phyloP scores from a whole-genome alignment of 2,329 filamentous ascomycete genomes.

The Colletotrichum zoysiae region DNA sequence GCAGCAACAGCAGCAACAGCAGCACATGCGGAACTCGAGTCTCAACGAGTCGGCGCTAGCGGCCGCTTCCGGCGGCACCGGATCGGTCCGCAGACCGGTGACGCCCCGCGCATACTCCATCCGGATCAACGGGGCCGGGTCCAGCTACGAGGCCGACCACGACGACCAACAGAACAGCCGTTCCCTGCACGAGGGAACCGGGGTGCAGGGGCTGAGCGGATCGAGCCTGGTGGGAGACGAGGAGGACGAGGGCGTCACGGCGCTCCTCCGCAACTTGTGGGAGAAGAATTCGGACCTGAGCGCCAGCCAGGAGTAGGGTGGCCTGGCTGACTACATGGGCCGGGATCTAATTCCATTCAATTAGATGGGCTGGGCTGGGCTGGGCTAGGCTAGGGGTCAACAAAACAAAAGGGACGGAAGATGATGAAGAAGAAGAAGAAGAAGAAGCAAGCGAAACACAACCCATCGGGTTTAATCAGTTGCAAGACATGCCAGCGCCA shows the following conservation, averaged over 20 bases:
- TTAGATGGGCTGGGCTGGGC: neutral
- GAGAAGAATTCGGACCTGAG: conserved; percentile 71
- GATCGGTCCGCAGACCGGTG: conserved; percentile 44
- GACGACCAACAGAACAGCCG: conserved; percentile 53
- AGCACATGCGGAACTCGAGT: conserved; percentile 56
- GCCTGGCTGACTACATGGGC: conserved; percentile 14
- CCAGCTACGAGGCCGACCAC: conserved; percentile 59
- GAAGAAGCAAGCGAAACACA: neutral
- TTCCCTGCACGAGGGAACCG: conserved; percentile 47
- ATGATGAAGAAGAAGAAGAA: neutral
- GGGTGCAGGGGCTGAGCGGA: conserved; percentile 58
- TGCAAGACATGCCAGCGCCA: neutral
- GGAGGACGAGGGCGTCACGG: conserved; percentile 64
- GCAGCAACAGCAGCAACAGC: conserved; percentile 45
- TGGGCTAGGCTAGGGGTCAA: neutral
- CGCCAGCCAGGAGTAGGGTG: conserved; percentile 62
- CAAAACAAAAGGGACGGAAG: neutral
- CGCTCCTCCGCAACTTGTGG: conserved; percentile 70
- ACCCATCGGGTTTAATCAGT: neutral
- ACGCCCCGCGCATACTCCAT: conserved; percentile 53
- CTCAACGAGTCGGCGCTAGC: conserved; percentile 43
- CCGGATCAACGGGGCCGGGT: conserved; percentile 54
- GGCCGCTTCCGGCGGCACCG: conserved; percentile 42
- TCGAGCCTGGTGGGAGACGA: conserved; percentile 63
- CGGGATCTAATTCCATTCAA: conserved; percentile 6